A percentile compares a stretch with the other conserved stretches of the same genome.
Conservation (phyloP, 2,329 filamentous ascomycete species). For the Hypoxylon sp. region DNA sequence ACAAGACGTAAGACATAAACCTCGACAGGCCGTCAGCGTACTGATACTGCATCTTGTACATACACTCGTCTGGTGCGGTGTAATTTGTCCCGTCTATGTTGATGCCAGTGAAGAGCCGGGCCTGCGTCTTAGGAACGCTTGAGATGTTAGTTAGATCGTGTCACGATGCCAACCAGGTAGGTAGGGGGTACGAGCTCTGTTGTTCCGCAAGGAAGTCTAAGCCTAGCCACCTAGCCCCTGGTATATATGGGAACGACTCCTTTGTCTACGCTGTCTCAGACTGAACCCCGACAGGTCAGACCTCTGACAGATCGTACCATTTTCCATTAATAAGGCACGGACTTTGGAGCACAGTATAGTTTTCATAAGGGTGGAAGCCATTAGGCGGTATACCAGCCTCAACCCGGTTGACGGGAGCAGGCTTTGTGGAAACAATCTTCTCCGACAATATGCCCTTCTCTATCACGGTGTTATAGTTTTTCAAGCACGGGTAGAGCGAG, state of each 20-base stretch:
- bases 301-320: too few relatives aligned
- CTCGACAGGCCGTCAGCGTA: conserved; percentile 17
- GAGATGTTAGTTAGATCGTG: conserved; percentile 30
- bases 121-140: conserved; percentile 13
- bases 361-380: conserved; percentile 6
- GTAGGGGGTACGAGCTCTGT: too few relatives aligned
- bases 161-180: too few relatives aligned
- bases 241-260: too few relatives aligned
- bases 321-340: conserved; percentile 33
- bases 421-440: conserved; percentile 31
- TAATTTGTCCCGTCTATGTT: conserved; percentile 36
- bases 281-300: too few relatives aligned
- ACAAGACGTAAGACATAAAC: conserved; percentile 26
- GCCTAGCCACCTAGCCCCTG: too few relatives aligned
- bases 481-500: conserved; percentile 40
- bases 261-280: too few relatives aligned
- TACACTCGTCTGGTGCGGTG: conserved; percentile 34
- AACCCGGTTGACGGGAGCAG: conserved; percentile 32
- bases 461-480: conserved; percentile 39
- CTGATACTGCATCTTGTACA: conserved; percentile 36
- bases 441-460: conserved; percentile 33
- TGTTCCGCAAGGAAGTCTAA: too few relatives aligned
- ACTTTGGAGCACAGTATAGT: conserved; percentile 37
- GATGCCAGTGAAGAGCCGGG: conserved; percentile 27
- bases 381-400: conserved; percentile 17